Evolutionary conservation across 257 asterid genomes (phyloP).

Genomic region (Plectranthus barbatus): DNA sequence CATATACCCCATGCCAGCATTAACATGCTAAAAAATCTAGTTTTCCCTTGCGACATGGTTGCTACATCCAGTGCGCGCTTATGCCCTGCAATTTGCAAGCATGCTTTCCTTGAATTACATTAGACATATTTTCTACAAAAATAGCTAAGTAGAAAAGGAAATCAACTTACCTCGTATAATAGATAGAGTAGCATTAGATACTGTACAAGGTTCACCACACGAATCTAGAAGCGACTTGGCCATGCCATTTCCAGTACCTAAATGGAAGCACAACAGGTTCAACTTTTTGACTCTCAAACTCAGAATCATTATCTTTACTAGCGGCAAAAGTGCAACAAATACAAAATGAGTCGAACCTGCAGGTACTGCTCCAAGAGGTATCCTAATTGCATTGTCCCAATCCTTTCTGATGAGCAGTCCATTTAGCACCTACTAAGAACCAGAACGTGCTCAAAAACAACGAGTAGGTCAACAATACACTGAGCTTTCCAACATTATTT

Average conservation of each 20-base stretch:
- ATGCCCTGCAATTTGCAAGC: slow-evolving; percentile 51
- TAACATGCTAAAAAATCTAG: slow-evolving; percentile 61
- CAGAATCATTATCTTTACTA: background rate
- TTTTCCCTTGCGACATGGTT: slow-evolving; percentile 63
- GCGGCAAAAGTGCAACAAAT: background rate
- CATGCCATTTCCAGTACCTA: slow-evolving; percentile 98
- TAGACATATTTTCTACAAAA: background rate
- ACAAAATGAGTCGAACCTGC: slow-evolving; percentile 50
- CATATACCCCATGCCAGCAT: slow-evolving; percentile 97
- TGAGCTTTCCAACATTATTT: background rate
- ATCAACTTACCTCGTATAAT: slow-evolving; percentile 63
- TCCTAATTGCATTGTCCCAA: slow-evolving; percentile 66
- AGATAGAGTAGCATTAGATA: slow-evolving; percentile 65
- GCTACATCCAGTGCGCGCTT: slow-evolving; percentile 75
- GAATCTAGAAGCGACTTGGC: slow-evolving; percentile 86
- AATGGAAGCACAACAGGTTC: slow-evolving; percentile 9
- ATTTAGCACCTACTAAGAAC: slow-evolving; percentile 75
- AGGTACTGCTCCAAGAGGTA: slow-evolving; percentile 85
- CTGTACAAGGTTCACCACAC: slow-evolving; percentile 69
- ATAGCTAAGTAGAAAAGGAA: background rate
- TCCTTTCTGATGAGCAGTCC: slow-evolving; percentile 92
- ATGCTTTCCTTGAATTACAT: slow-evolving; percentile 1
- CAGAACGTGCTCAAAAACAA: slow-evolving; percentile 16
- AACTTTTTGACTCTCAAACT: slow-evolving; percentile 1
- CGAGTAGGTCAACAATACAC: slow-evolving; percentile 13